phyloP scores from a whole-genome alignment of 306 rosid genomes.

The Cucumis melo region DNA sequence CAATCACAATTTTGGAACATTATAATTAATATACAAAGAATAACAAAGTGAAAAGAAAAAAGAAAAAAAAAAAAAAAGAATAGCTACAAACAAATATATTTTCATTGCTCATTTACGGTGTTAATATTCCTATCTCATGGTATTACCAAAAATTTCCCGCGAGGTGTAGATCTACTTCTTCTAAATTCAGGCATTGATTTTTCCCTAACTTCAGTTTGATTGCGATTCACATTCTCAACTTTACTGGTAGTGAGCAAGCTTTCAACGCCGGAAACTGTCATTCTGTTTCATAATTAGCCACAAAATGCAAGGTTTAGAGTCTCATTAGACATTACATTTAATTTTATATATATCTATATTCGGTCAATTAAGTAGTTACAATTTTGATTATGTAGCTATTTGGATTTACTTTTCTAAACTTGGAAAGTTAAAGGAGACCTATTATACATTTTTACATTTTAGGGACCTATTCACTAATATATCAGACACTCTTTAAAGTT shows the following conservation, averaged over 20 bases:
- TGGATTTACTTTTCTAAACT: too few relatives aligned
- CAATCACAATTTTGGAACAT: neutral
- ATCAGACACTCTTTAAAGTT: neutral
- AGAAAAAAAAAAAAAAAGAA: neutral
- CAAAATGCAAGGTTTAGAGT: neutral
- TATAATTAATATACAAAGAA: slow-evolving; percentile 7
- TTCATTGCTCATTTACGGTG: neutral
- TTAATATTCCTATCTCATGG: slow-evolving; percentile 26
- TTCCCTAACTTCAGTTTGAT: slow-evolving; percentile 45
- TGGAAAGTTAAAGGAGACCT: too few relatives aligned
- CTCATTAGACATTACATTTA: too few relatives aligned
- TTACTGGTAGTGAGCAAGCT: neutral
- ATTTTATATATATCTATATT: too few relatives aligned
- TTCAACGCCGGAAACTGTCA: neutral
- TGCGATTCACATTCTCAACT: slow-evolving; percentile 17
- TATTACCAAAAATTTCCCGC: slow-evolving; percentile 51
- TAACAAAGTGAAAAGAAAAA: neutral
- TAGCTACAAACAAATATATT: neutral
- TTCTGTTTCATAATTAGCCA: neutral
- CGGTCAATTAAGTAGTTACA: too few relatives aligned
- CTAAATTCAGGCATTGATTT: slow-evolving; percentile 36
- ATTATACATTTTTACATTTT: too few relatives aligned
- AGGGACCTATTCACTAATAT: neutral
- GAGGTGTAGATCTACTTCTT: slow-evolving; percentile 84
- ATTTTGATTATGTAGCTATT: too few relatives aligned